Evolutionary conservation across 2,329 filamentous ascomycete species (phyloP).

Genomic region (Claviceps sp.): DNA sequence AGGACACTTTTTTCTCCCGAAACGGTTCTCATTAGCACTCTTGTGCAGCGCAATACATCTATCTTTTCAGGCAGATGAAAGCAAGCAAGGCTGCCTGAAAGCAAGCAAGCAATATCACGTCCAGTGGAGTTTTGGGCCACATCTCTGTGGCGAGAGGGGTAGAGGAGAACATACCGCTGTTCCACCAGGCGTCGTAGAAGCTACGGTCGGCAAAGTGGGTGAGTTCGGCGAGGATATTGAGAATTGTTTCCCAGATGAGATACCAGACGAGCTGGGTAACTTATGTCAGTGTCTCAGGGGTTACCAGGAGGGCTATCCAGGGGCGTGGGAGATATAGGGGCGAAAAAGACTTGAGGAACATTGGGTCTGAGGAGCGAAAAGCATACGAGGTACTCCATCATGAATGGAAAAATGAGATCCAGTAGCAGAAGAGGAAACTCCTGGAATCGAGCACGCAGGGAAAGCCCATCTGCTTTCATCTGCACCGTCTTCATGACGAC

Average conservation of each 20-base stretch:
- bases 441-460: slow-evolving; percentile 44
- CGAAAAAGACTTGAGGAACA: too few species aligned
- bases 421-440: slow-evolving; percentile 64
- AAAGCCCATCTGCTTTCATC: slow-evolving; percentile 53
- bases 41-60: too few species aligned
- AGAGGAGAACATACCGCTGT: slow-evolving; percentile 27
- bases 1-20: slow-evolving; percentile 30
- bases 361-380: not conserved
- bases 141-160: not conserved
- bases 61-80: too few species aligned
- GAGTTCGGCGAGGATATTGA: slow-evolving; percentile 65
- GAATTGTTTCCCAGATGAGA: slow-evolving; percentile 63
- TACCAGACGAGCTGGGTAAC: slow-evolving; percentile 49
- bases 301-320: too few species aligned
- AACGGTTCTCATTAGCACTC: too few species aligned
- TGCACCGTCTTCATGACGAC: slow-evolving; percentile 52
- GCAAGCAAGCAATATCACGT: too few species aligned
- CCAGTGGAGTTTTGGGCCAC: not conserved
- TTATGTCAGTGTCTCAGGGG: not conserved
- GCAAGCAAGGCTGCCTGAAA: too few species aligned
- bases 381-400: slow-evolving; percentile 57
- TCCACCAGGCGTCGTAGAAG: slow-evolving; percentile 57
- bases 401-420: slow-evolving; percentile 64
- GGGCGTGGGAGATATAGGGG: too few species aligned
- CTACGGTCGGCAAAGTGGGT: slow-evolving; percentile 65